Evolutionary conservation across 192 early-diverging fungal species (phyloP).

Genomic region (Entrophospora sp.): DNA sequence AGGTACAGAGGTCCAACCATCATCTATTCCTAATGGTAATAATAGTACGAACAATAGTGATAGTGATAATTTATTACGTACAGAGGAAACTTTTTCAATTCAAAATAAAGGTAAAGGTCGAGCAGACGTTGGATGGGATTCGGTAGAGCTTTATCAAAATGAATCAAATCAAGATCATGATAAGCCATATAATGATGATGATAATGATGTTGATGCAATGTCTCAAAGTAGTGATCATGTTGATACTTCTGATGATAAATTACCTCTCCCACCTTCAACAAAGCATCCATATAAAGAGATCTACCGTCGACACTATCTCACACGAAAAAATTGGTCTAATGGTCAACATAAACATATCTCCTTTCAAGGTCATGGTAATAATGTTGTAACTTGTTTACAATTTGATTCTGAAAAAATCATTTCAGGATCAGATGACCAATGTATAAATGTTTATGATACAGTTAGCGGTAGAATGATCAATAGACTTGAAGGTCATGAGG

Average conservation of each 20-base stretch:
- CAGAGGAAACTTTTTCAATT: too few species aligned
- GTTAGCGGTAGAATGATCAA: slow-evolving; percentile 62
- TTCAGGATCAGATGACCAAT: slow-evolving; percentile 83
- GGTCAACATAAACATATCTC: slow-evolving; percentile 63
- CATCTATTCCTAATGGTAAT: too few species aligned
- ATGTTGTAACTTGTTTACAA: slow-evolving; percentile 93
- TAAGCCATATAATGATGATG: slow-evolving; percentile 27
- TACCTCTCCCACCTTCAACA: slow-evolving; percentile 23
- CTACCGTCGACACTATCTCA: too few species aligned
- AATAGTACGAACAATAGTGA: too few species aligned
- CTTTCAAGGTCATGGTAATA: slow-evolving; percentile 71
- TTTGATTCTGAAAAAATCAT: slow-evolving; percentile 92
- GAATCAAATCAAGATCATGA: slow-evolving; percentile 6
- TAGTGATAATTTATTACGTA: too few species aligned
- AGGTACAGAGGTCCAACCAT: too few species aligned
- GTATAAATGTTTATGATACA: slow-evolving; percentile 89
- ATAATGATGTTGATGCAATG: slow-evolving; percentile 27
- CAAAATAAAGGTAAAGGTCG: slow-evolving; percentile 6
- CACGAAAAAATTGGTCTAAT: slow-evolving; percentile 76
- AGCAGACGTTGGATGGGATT: not conserved
- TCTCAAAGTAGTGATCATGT: slow-evolving; percentile 25
- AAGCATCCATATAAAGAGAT: slow-evolving; percentile 68
- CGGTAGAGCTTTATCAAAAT: too few species aligned
- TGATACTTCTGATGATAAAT: too few species aligned
- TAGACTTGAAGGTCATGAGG: slow-evolving; percentile 75